Evolutionary conservation across 2,329 filamentous ascomycete species (phyloP), one percentile per base, ranked within the genome.

Genomic region (Fusarium armeniacum): DNA sequence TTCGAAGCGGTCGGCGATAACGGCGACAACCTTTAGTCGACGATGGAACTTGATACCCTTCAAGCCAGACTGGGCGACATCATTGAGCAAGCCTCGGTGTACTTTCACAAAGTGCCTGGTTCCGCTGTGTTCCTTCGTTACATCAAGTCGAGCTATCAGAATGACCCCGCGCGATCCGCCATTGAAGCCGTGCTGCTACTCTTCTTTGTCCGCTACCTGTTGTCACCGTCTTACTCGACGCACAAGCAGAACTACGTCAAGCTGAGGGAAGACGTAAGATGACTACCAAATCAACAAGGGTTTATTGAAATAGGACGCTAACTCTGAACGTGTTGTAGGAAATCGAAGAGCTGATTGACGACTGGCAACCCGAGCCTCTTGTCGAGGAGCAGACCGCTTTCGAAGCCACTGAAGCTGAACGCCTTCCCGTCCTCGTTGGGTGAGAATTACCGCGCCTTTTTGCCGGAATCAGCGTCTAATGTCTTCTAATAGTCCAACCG

Each of bases 141-240:
- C 82, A 94, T 99, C 78, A 93, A 93, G 80, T 97, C 94, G 61
- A 97, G 94, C 79, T 98, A 99, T 83, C 96, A 99, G 83, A 92
- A 99, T 78, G 96, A 99, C 76, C 96, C 96, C 12, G 89, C 98
- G 59, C 91, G 97, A 56, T 97, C 93, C 54, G 93, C 93, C 40
- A 93, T 99, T 72, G 96, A 99, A 82, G 85, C 99, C 52, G 90
- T 98, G 71, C 86, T 99, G 63, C 93, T 99, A 73, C 89, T 99
- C 57, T 99, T 99, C 83, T 97, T 97, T 69, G 91, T 99, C 61
- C 90, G 94, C 69, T 99, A 99, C 80, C 85, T 99, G 57, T 85
- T 98, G 66, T 91, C 94, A 66, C 94, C 95, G 1, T 94, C 93
- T 55, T 99, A 99, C 82, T 93, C 93, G 70, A 98, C 94, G 18